Evolutionary conservation across 495 filamentous ascomycete species (phyloP).

Genomic region (Astrothelium macrocarpum): DNA sequence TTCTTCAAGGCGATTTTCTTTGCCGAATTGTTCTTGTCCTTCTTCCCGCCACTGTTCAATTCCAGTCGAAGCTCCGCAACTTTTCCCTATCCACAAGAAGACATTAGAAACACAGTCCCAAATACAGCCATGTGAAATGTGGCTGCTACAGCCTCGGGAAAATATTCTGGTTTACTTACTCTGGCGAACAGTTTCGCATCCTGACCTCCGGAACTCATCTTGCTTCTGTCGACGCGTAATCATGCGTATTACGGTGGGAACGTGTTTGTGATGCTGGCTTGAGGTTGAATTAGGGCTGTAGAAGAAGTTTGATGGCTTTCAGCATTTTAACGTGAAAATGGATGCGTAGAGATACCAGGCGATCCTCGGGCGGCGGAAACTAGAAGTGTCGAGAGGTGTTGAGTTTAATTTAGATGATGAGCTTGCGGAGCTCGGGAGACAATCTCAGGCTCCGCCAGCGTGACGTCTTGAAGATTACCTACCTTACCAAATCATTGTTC

Average conservation of each 20-base stretch:
- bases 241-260: not conserved
- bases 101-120: not conserved
- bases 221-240: slow-evolving; percentile 21
- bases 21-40: slow-evolving; percentile 92
- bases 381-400: not conserved
- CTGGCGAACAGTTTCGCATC: slow-evolving; percentile 99
- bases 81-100: slow-evolving; percentile 61
- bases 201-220: slow-evolving; percentile 71
- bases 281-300: not conserved
- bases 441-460: not conserved
- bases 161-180: slow-evolving; percentile 68
- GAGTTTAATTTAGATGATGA: not conserved
- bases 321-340: not conserved
- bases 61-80: slow-evolving; percentile 93
- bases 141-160: no score
- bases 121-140: no score
- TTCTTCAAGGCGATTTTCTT: slow-evolving; percentile 99
- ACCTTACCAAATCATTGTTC: not conserved
- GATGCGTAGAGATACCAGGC: not conserved
- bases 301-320: not conserved
- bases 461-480: not conserved
- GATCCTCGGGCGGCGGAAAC: not conserved
- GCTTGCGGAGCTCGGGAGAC: not conserved
- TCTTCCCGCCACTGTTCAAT: slow-evolving; percentile 87
- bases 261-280: not conserved